Evolutionary conservation across 2,329 filamentous ascomycete genomes (phyloP), one percentile per base, ranked within the genome.

Genomic region (Pseudogymnoascus sp.): DNA sequence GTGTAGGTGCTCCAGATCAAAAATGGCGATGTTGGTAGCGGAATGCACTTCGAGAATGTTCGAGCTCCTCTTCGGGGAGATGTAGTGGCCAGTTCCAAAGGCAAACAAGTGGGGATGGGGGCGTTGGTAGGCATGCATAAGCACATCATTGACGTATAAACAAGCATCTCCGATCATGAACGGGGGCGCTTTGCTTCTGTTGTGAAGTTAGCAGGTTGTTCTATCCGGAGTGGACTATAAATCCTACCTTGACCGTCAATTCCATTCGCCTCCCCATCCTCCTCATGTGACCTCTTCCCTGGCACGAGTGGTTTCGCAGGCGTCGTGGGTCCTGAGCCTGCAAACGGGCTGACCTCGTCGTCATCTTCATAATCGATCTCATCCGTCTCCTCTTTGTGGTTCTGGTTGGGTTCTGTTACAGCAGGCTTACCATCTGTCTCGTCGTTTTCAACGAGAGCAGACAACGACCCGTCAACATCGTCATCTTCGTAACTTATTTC

Each of bases 401-500:
- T 68, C 26, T 73, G 72, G 21, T 73, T 72, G 19, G 70, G 68
- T 33, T 71, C 70, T 5, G 75, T 67, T 46, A 72, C 74, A 15
- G 69, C 72, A 7, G 74, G 74, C 13, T 72, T 74, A 63, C 75
- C 75, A 29, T 72, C 75, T 59, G 70, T 70, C 9, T 74, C 71
- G 10, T 75, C 67, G 37, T 69, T 63, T 37, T 69, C 69, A 53
- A 67, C 65, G 62, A 59, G 53, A 63, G 62, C 63, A 63, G 62
- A 61, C 62, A 63, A 56, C 31, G 63, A 38, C 62, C 35, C 21
- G 37, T 61, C 21, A 23, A 65, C 61, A 21, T 65, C 65, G 26
- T 67, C 69, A 19, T 75, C 71, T 35, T 78, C 75, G 59, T 76
- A 76, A 44, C 74, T 75, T 26, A 75, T 75, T 59, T 78, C 76